Base-by-base conservation (phyloP, 352 stramenopile species). In the Vaucheria bursata region DNA sequence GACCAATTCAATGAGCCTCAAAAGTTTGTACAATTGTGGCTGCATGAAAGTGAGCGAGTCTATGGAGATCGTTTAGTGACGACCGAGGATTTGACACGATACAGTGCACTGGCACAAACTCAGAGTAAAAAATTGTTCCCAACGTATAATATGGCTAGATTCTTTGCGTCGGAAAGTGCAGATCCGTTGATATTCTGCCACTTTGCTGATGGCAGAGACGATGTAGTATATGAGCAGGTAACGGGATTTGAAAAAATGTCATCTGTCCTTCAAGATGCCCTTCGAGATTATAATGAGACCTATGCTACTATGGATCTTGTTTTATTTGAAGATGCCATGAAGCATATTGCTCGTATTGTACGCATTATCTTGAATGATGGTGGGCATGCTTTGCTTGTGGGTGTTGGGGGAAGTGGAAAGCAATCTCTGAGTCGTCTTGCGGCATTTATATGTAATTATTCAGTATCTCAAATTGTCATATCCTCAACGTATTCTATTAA, bases 241-340 rank as follows among this genome's bases (percentile, higher is more conserved):
- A 18, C 6, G 25, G 40, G 35, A 0, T 92, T 97, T 37, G 87
- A 93, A 18, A 90, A 94, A 37, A 88, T 98, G 77, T 91, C 91
- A 71, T 79, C 85, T 65, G 95, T 93, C 25, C 80, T 98, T 2
- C 87, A 96, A 67, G 85, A 90, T 0, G 91, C 95, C 38, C 82
- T 98, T 7, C 83, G 89, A 1, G 91, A 97, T 12, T 97, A 97
- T 89, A 98, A 98, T 83, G 91, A 98, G 79, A 94, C 90, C 81
- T 97, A 98, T 81, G 91, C 93, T 8, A 91, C 90, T 31, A 97
- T 98, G 92, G 91, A 98, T 79, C 80, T 98, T 5, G 92, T 97
- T 73, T 85, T 98, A 0, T 98, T 98, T 83, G 93, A 98, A 66
- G 93, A 98, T 79, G 94, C 93, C 4, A 93, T 98, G 66, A 95